Percentiles rank a stretch among this genome's conserved stretches.
Evolutionary conservation across 805 yeast genomes (phyloP).

Genomic region (Yarrowia keelungensis): DNA sequence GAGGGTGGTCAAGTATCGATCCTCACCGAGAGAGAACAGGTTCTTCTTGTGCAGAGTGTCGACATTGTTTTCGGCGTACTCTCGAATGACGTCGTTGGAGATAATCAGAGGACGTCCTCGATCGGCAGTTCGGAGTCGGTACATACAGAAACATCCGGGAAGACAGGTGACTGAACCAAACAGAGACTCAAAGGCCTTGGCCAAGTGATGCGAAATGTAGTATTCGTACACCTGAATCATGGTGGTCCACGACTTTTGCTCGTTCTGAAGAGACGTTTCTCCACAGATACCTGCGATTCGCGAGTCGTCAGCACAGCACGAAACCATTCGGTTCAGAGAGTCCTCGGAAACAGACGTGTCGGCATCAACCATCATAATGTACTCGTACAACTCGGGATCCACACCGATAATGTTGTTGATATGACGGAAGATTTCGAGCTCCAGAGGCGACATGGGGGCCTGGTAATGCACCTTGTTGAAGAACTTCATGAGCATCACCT

Average conservation of each 20-base stretch:
- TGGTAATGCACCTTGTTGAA: conserved; percentile 65
- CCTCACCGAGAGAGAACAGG: conserved; percentile 67
- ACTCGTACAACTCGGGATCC: conserved; percentile 66
- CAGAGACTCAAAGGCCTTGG: conserved; percentile 67
- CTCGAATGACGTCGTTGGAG: conserved; percentile 64
- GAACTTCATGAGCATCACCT: conserved; percentile 63
- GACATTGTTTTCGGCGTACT: conserved; percentile 62
- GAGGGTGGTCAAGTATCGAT: conserved; percentile 63
- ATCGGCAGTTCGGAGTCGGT: conserved; percentile 56
- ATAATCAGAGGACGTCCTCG: conserved; percentile 64
- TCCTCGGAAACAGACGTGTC: conserved; percentile 64
- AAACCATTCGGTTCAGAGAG: conserved; percentile 61
- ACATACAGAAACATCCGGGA: conserved; percentile 71
- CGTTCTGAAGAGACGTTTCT: conserved; percentile 65
- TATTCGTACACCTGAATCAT: conserved; percentile 69
- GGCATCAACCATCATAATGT: conserved; percentile 67
- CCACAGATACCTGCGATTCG: conserved; percentile 67
- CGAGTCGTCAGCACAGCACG: conserved; percentile 67
- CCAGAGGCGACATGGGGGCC: conserved; percentile 65
- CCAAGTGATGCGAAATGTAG: conserved; percentile 67
- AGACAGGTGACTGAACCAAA: conserved; percentile 70
- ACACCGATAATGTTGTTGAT: conserved; percentile 66
- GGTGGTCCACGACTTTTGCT: conserved; percentile 62
- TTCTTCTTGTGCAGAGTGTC: conserved; percentile 68
- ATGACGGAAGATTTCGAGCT: conserved; percentile 60